Evolutionary conservation across 768 basidiomycete genomes (phyloP).

Genomic region (Gloeopeniophorella convolvens): DNA sequence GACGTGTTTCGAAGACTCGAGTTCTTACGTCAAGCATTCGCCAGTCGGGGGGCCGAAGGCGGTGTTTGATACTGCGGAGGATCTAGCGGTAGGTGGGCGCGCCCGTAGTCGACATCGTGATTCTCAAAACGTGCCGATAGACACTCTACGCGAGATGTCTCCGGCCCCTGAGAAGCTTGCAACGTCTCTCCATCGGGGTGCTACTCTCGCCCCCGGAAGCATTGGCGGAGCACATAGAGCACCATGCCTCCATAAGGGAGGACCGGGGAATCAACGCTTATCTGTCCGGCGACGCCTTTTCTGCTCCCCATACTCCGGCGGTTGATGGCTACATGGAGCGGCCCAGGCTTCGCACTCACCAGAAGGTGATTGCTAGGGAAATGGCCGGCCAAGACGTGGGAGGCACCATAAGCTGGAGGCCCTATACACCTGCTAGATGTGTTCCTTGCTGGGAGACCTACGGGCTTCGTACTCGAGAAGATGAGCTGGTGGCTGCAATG

Average conservation of each 20-base stretch:
- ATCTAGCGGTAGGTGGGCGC: constrained; percentile 44
- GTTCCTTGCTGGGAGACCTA: constrained; percentile 16
- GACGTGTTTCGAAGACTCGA: constrained; percentile 57
- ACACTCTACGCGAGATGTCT: constrained; percentile 38
- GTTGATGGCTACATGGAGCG: not conserved
- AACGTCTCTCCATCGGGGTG: constrained; percentile 51
- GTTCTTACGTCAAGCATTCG: constrained; percentile 49
- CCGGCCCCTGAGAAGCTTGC: constrained; percentile 39
- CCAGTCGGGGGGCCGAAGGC: constrained; percentile 46
- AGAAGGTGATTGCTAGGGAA: constrained; percentile 7
- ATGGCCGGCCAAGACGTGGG: not conserved
- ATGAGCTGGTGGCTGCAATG: constrained; percentile 19
- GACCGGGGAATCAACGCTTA: not conserved
- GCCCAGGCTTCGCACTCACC: constrained; percentile 7
- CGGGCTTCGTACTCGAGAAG: constrained; percentile 11
- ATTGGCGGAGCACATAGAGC: constrained; percentile 39
- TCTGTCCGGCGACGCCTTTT: constrained; percentile 9
- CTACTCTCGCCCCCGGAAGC: constrained; percentile 52
- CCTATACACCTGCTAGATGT: constrained; percentile 19
- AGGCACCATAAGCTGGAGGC: constrained; percentile 1
- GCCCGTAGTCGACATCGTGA: not conserved
- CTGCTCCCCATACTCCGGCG: constrained; percentile 15
- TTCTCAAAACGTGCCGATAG: constrained; percentile 26
- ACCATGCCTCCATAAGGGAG: constrained; percentile 27
- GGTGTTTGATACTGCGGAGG: constrained; percentile 34